Base-by-base conservation (phyloP, 805 yeast species). In the Wickerhamiella lipophila region DNA sequence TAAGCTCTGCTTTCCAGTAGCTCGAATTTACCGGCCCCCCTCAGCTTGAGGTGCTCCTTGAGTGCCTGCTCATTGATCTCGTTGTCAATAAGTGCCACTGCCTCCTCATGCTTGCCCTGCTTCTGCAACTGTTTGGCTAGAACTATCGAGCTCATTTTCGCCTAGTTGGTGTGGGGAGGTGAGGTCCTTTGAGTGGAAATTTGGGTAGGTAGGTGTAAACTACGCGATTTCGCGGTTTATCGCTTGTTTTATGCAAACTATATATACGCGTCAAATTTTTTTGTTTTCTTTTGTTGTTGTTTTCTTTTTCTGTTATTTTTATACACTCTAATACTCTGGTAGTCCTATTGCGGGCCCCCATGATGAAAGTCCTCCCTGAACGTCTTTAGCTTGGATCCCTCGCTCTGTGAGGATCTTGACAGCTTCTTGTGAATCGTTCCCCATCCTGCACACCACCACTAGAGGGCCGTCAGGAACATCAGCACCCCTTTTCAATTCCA, bases 361-460 rank as follows among this genome's bases (percentile, higher is more conserved):
- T 7, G 29, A 23, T 9, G 29, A 67, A 21, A 87, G 66, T 0
- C 98, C 98, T 1, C 97, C 97, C 9, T 61, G 68, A 4, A 89
- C 69, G 60, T 89, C 95, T 46, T 65, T 72, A 16, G 73, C 63
- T 0, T 58, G 50, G 15, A 76, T 64, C 0, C 77, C 76, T 41
- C 74, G 68, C 1, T 70, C 68, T 45, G 72, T 68, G 42, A 88
- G 63, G 40, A 70, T 64, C 49, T 70, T 64, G 1, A 83, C 79
- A 0, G 95, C 94, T 15, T 77, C 63, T 58, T 83, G 87, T 0
- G 97, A 88, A 61, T 92, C 97, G 62, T 85, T 87, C 8, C 98
- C 98, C 59, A 72, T 79, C 27, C 96, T 71, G 64, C 98, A 92
- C 16, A 89, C 69, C 0, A 86, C 82, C 49, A 71, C 73, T 15